Conservation (phyloP, 441 rosid genomes). For the Pelargonium citronellum region DNA sequence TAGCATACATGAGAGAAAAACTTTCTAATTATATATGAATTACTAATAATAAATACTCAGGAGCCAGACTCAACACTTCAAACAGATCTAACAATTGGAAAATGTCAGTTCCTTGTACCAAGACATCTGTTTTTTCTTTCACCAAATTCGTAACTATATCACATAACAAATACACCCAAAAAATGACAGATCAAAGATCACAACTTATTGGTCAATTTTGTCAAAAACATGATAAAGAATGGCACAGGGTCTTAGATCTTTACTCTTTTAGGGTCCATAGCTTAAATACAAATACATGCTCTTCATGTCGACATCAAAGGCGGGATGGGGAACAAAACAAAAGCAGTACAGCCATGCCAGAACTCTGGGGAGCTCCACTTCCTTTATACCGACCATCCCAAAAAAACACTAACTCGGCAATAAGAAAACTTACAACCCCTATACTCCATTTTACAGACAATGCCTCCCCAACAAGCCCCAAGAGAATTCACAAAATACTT, state of each 20-base stretch:
- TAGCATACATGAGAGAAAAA: too few relatives aligned
- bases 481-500: background rate
- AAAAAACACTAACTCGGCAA: background rate
- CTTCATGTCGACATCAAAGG: background rate
- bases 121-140: too few relatives aligned
- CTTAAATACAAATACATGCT: background rate
- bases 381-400: background rate
- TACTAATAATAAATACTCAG: background rate
- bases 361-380: background rate
- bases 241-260: background rate
- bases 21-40: too few relatives aligned
- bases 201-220: too few relatives aligned
- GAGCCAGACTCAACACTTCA: too few relatives aligned
- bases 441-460: slow-evolving; percentile 1
- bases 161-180: too few relatives aligned
- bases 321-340: background rate
- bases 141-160: too few relatives aligned
- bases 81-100: too few relatives aligned
- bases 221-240: background rate
- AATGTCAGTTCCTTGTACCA: too few relatives aligned
- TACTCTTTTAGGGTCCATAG: background rate
- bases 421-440: background rate
- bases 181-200: too few relatives aligned
- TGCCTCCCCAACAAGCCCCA: background rate
- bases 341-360: background rate